Base-by-base conservation (phyloP, 208 protist genomes). In the Angomonas deanei region DNA sequence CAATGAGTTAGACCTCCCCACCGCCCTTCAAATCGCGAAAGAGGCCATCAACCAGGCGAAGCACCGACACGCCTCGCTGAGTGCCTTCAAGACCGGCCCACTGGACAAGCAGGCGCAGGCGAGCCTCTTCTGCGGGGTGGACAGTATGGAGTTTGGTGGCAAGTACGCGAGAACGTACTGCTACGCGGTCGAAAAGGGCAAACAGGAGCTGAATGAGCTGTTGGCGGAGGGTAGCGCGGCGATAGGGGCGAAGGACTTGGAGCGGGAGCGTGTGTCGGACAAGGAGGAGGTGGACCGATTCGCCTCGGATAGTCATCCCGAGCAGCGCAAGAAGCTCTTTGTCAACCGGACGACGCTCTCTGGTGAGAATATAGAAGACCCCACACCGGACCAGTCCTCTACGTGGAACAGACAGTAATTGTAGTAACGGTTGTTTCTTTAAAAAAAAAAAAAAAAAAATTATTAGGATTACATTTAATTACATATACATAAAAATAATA, bases 121-220 rank as follows among this genome's bases (percentile, higher is more conserved):
- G 38, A 31, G 80, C 19, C n/a, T 80, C 11, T 92, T 92, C 48
- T 92, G 82, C 54, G 78, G 79, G 23, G 67, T 85, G 21, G 73
- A 91, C 31, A 72, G 67, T 1, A 49, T 74, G 13, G 79, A 86
- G 59, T 88, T 90, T 61, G 88, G 85, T 13, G 88, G 88, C 31
- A 91, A 91, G 77, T 91, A 95, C 69, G 82, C 81, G 17, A 80
- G 88, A 21, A 95, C 88, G 17, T 95, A 91, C 64, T 57, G 54
- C 66, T 95, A 92, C 56, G 88, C 88, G 21, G 54, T 88, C 19
- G 72, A 83, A 31, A 90, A 91, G 61, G 88, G 85, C 4, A 89
- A 91, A 72, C 50, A 73, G 24, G 84, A 85, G 63, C 70, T 92
- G 39, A 60, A 57, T 4, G 81, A 70, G 67, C 65, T 64, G 28